Evolutionary conservation across 176 grass and related monocot species (phyloP), one percentile per base, ranked within the genome.

Genomic region (Puya raimondii): DNA sequence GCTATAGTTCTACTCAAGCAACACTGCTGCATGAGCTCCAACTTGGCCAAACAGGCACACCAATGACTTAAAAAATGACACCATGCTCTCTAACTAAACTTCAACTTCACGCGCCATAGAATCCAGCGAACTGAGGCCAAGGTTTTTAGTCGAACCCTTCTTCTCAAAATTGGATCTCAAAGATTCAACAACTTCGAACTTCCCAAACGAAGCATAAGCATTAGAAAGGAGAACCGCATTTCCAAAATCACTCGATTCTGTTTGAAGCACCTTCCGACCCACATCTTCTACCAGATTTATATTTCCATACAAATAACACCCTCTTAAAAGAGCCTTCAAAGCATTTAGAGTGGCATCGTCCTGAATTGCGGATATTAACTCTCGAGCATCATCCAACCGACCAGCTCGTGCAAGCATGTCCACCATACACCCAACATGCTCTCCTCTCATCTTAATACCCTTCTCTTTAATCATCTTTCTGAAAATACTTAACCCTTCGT

Each of bases 371-470:
- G 68, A 77, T 67, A 65, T 79, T 63, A 91, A 27, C 56, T 76
- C 64, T 64, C 79, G 54, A 54, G 85, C 82, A 74, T 91, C 63
- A 4, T 72, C 82, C 82, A 91, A 88, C 70, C 74, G 71, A 49
- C 89, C 89, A 74, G 89, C 85, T 65, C 89, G 78, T 67, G 89
- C 73, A 71, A 91, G 75, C 85, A 91, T 85, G 74, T 91, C 85
- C 63, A 85, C 85, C 51, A 83, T 76, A 80, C 85, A 91, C 49
- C 85, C 83, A 50, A 80, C 68, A 78, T 91, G 89, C 76, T 88
- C 79, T 57, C 64, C 68, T 72, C 50, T 71, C 71, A 73, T 69
- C 58, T 59, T 63, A 65, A 88, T 53, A 10, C 29, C 61, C 50
- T 80, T 91, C 20, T 87, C 79, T 48, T 66, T 65, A 64, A 80